Conservation (phyloP, 495 filamentous ascomycete species). For the Daldinia caldariorum region DNA sequence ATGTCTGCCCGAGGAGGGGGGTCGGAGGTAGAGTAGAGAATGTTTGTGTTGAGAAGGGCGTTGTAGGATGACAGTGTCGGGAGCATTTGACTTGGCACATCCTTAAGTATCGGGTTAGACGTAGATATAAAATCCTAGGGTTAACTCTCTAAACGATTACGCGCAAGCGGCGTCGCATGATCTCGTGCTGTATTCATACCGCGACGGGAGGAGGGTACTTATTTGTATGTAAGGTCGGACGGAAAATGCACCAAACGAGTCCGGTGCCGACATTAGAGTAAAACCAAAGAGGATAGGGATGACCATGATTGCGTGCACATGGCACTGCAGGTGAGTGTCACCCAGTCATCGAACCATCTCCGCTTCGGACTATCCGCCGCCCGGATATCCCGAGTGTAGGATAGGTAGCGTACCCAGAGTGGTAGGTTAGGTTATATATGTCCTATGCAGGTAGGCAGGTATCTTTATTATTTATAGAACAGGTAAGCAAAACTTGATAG, state of each 20-base stretch:
- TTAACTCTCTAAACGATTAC: not conserved
- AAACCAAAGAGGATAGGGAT: conserved; percentile 24
- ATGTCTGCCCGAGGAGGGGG: not conserved
- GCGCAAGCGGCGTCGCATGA: conserved; percentile 19
- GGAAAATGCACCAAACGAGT: conserved; percentile 28
- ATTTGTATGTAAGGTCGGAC: conserved; percentile 28
- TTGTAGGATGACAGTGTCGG: conserved; percentile 24
- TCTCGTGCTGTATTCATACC: conserved; percentile 7
- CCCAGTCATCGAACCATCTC: conserved; percentile 33
- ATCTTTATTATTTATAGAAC: not conserved
- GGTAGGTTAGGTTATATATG: not conserved
- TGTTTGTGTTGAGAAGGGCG: conserved; percentile 13
- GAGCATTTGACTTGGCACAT: conserved; percentile 23
- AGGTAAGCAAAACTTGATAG: not conserved
- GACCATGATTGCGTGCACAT: conserved; percentile 40
- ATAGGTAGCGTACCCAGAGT: not conserved
- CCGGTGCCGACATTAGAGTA: conserved; percentile 32
- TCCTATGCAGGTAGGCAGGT: not conserved
- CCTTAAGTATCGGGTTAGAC: conserved; percentile 8
- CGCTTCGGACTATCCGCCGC: conserved; percentile 39
- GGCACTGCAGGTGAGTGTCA: conserved; percentile 33
- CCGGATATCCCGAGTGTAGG: conserved; percentile 25
- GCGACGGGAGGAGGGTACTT: conserved; percentile 1
- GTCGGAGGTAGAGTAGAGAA: conserved; percentile 16
- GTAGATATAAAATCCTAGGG: conserved; percentile 1